Evolutionary conservation across 805 yeast genomes (phyloP).

Genomic region (Nematodospora valgi): DNA sequence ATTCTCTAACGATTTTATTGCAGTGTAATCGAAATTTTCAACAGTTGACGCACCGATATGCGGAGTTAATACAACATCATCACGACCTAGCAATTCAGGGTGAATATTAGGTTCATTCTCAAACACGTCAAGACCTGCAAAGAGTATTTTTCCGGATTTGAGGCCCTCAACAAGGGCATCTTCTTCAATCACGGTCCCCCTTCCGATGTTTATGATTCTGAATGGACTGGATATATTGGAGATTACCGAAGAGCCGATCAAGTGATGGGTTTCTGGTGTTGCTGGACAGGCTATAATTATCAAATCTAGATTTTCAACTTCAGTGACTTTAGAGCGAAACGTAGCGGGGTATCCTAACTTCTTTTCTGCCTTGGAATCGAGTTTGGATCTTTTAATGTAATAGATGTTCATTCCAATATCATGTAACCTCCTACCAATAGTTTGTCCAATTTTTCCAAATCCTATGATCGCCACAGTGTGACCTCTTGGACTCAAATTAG

Average conservation of each 20-base stretch:
- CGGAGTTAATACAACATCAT: slow-evolving; percentile 66
- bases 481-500: slow-evolving; percentile 48
- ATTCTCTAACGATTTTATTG: slow-evolving; percentile 52
- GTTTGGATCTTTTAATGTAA: slow-evolving; percentile 54
- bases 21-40: slow-evolving; percentile 52
- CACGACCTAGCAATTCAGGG: slow-evolving; percentile 47
- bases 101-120: slow-evolving; percentile 59
- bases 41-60: slow-evolving; percentile 69
- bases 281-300: slow-evolving; percentile 68
- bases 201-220: slow-evolving; percentile 68
- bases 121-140: slow-evolving; percentile 74
- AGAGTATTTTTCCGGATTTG: slow-evolving; percentile 53
- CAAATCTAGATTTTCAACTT: slow-evolving; percentile 47
- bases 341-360: slow-evolving; percentile 43
- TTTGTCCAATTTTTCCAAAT: slow-evolving; percentile 71
- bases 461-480: slow-evolving; percentile 66
- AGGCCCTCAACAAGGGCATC: slow-evolving; percentile 61
- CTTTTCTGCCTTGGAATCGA: slow-evolving; percentile 28
- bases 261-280: slow-evolving; percentile 51
- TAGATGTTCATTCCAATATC: slow-evolving; percentile 63
- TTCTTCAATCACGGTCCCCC: slow-evolving; percentile 69
- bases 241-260: slow-evolving; percentile 50
- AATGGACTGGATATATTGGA: slow-evolving; percentile 49
- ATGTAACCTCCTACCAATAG: slow-evolving; percentile 53
- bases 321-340: slow-evolving; percentile 35